phyloP scores from a whole-genome alignment of 2,329 filamentous ascomycete species.

The Endocalyx cinctus region DNA sequence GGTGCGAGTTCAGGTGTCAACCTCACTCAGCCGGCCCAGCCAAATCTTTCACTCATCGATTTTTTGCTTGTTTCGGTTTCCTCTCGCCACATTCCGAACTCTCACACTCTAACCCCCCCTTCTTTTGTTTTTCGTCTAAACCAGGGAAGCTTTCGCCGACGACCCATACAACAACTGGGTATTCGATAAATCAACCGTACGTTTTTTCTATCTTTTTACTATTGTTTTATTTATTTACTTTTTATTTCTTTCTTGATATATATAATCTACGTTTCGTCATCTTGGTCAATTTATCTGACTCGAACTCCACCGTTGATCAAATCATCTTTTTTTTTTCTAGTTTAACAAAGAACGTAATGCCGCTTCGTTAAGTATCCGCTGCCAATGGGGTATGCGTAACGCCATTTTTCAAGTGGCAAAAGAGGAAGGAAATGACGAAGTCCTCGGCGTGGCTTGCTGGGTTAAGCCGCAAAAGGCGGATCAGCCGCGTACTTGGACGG shows the following conservation, averaged over 20 bases:
- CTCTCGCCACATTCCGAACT: no score
- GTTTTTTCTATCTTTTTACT: slow-evolving; percentile 3
- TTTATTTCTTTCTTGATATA: no score
- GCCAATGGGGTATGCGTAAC: slow-evolving; percentile 65
- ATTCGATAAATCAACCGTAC: slow-evolving; percentile 26
- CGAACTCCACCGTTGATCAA: no score
- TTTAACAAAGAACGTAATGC: slow-evolving; percentile 58
- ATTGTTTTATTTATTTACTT: neutral
- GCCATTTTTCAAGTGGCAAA: slow-evolving; percentile 67
- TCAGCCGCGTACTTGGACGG: slow-evolving; percentile 51
- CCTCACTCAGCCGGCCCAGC: slow-evolving; percentile 10
- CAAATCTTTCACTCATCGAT: no score
- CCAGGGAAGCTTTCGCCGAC: slow-evolving; percentile 28
- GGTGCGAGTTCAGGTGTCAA: no score
- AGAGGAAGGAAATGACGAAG: slow-evolving; percentile 46
- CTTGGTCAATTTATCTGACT: no score
- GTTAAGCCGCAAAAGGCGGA: slow-evolving; percentile 49
- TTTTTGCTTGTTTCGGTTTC: no score
- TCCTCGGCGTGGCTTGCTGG: slow-evolving; percentile 72
- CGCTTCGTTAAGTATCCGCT: slow-evolving; percentile 59
- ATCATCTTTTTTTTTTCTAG: no score
- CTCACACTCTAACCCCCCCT: no score
- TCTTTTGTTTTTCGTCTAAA: no score
- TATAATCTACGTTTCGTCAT: no score
- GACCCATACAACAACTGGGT: slow-evolving; percentile 30